phyloP scores from a whole-genome alignment of 2,329 filamentous ascomycete species.

The Davidsoniella virescens region DNA sequence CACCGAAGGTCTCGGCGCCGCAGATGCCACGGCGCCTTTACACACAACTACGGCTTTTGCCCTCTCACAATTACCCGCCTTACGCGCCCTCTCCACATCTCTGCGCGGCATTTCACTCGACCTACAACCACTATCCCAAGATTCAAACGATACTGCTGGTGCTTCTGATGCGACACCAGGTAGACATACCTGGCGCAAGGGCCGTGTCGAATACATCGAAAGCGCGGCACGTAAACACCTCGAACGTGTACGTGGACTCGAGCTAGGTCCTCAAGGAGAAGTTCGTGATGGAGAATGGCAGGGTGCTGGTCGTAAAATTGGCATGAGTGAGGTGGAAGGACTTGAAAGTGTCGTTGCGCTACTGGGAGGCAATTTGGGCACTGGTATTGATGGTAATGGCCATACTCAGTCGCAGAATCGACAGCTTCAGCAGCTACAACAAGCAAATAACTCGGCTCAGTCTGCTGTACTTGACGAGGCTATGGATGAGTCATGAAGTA shows the following conservation, averaged over 20 bases:
- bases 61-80: slow-evolving; percentile 64
- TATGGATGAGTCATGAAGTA: neutral
- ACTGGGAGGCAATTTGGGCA: slow-evolving; percentile 22
- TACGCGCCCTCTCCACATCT: slow-evolving; percentile 47
- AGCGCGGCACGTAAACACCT: slow-evolving; percentile 60
- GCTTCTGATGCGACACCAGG: slow-evolving; percentile 17
- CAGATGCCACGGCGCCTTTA: slow-evolving; percentile 39
- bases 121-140: slow-evolving; percentile 23
- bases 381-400: neutral
- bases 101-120: slow-evolving; percentile 52
- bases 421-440: too few species aligned
- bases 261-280: slow-evolving; percentile 44
- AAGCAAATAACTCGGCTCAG: too few species aligned
- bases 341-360: slow-evolving; percentile 34
- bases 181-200: slow-evolving; percentile 40
- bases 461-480: too few species aligned
- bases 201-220: slow-evolving; percentile 72
- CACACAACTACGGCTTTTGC: slow-evolving; percentile 63
- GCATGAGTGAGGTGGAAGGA: slow-evolving; percentile 38
- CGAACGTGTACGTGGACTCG: slow-evolving; percentile 51
- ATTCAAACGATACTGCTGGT: neutral
- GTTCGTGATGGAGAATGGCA: slow-evolving; percentile 50
- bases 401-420: too few species aligned
- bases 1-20: slow-evolving; percentile 32
- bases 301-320: slow-evolving; percentile 33